Percentiles rank a stretch among this genome's conserved stretches.
Evolutionary conservation across 2,329 filamentous ascomycete species (phyloP).

Genomic region (Neurospora sp.): DNA sequence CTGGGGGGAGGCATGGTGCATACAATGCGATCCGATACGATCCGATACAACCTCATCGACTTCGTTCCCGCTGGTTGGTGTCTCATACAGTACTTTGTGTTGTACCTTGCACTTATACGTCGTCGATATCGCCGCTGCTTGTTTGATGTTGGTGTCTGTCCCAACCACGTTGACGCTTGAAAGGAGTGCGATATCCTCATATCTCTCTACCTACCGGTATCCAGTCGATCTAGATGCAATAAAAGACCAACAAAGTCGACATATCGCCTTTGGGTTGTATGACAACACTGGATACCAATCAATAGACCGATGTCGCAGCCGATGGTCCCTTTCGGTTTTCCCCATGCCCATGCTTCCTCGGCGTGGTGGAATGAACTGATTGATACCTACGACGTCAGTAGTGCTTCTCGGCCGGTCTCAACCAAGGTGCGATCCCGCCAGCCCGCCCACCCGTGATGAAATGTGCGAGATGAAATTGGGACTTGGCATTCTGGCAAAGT

Average conservation of each 20-base stretch:
- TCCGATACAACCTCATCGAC: conserved; percentile 2
- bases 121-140: not conserved
- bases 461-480: not conserved
- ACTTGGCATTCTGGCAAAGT: not conserved
- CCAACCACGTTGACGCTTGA: not conserved
- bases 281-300: not conserved
- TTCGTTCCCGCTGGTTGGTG: not conserved
- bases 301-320: not conserved
- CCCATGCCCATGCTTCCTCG: not conserved
- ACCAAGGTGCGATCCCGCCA: not conserved
- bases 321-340: not conserved
- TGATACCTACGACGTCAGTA: not conserved
- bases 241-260: not conserved
- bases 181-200: not conserved
- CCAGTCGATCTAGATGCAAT: not conserved
- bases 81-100: not conserved
- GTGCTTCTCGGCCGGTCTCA: not conserved
- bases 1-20: not conserved
- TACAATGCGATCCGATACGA: not conserved
- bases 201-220: not conserved
- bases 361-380: not conserved
- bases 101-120: not conserved
- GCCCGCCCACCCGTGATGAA: not conserved
- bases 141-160: not conserved
- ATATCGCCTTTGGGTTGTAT: not conserved